Base-by-base conservation (phyloP, 208 protist species). In the Leishmania arabica region DNA sequence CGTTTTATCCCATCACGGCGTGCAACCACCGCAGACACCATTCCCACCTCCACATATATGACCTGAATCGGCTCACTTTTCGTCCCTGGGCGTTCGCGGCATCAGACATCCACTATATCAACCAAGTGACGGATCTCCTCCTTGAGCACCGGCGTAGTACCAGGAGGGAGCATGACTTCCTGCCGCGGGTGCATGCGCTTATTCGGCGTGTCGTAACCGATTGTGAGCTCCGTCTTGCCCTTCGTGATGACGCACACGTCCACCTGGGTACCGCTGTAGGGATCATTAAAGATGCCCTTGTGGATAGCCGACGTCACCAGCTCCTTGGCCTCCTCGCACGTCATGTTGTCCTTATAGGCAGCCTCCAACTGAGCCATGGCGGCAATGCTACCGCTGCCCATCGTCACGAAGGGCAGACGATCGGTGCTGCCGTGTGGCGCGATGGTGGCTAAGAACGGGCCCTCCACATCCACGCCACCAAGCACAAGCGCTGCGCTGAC, bases 201-300 rank as follows among this genome's bases (percentile, higher is more conserved):
- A 85, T 96, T 96, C 62, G 95, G 92, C 86, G 94, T 89, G 80
- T 96, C 91, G 83, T 94, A 96, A 69, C 93, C 95, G 69, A 96
- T 95, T 7, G 89, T 84, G 64, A 97, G 84, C 78, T 98, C 95
- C 56, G 92, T 96, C 87, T 93, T 92, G 42, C 85, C 78, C 85
- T 94, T 96, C 15, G 93, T 98, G 87, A 99, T 99, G 17, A 99
- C 97, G 78, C 94, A 99, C 37, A 99, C 65, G 90, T 99, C 99
- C n/a, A 99, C 99, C 93, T 99, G 99, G 58, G 94, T 98, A 79
- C 99, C 99, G 71, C 97, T 99, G 82, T 99, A 99, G 13, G 99
- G 96, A 89, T 99, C 99, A 93, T 99, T 99, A 86, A 99, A 99
- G 86, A 99, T 99, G 95, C 99, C 99, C 80, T 99, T 98, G 60